Evolutionary conservation across 257 asterid species (phyloP).

Genomic region (Forsythia suspensa): DNA sequence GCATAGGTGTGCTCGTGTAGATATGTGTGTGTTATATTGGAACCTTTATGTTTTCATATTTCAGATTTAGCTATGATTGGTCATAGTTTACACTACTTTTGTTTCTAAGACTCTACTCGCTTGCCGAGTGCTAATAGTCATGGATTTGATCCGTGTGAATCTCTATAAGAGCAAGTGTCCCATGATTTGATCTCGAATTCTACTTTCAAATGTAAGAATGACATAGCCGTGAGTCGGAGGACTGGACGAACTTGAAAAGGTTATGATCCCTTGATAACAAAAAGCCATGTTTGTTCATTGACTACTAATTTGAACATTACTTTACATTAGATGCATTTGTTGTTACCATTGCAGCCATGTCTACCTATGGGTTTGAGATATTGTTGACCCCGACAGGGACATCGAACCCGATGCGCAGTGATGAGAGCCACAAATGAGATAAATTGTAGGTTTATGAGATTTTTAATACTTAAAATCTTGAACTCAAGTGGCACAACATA

Average conservation of each 20-base stretch:
- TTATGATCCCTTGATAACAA: neutral
- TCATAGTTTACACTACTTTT: too few species aligned
- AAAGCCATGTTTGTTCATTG: neutral
- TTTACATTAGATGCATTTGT: neutral
- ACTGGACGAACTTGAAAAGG: constrained; percentile 18
- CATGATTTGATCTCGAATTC: neutral
- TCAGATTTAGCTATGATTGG: too few species aligned
- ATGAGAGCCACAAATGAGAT: constrained; percentile 20
- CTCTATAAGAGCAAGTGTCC: constrained; percentile 13
- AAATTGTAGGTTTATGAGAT: constrained; percentile 3
- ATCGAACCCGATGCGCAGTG: constrained; percentile 22
- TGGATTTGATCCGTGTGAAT: neutral
- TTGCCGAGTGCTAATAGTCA: too few species aligned
- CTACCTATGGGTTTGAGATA: constrained; percentile 21
- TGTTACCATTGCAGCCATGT: constrained; percentile 5
- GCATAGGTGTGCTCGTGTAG: too few species aligned
- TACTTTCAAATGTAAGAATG: constrained; percentile 19
- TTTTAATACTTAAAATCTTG: neutral
- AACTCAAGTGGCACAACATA: neutral
- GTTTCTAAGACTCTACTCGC: too few species aligned
- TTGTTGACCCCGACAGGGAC: constrained; percentile 16
- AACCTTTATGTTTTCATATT: too few species aligned
- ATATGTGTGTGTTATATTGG: too few species aligned
- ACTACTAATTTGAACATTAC: neutral
- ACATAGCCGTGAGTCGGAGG: constrained; percentile 15